A percentile compares a stretch with the other conserved stretches of the same genome.
Conservation (phyloP, 2,329 filamentous ascomycete species). For the Trichoderma cornu-damae region DNA sequence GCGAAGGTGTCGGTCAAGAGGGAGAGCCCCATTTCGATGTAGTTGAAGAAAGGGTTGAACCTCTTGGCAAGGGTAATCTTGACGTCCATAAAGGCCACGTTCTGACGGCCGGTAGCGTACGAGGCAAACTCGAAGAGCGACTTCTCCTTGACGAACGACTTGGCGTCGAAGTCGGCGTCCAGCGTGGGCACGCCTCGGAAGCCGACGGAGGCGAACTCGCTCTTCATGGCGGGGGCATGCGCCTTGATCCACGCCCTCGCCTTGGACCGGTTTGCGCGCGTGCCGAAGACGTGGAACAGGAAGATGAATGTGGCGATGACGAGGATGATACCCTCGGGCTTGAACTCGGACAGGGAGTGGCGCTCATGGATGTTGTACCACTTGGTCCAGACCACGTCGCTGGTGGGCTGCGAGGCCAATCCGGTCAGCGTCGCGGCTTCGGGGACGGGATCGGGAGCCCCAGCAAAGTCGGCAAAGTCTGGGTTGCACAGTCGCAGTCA, state of each 20-base stretch:
- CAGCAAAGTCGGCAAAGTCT: slow-evolving; percentile 96
- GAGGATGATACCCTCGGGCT: slow-evolving; percentile 77
- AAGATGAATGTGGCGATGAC: slow-evolving; percentile 69
- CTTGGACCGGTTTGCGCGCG: slow-evolving; percentile 71
- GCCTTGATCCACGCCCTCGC: slow-evolving; percentile 75
- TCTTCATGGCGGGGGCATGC: slow-evolving; percentile 64
- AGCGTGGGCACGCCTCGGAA: slow-evolving; percentile 57
- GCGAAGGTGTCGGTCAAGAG: slow-evolving; percentile 77
- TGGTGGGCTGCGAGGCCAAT: slow-evolving; percentile 42
- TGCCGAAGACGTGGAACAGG: slow-evolving; percentile 74
- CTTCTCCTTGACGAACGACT: slow-evolving; percentile 70
- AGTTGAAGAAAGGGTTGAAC: slow-evolving; percentile 67
- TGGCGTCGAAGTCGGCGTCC: slow-evolving; percentile 38
- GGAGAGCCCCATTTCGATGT: slow-evolving; percentile 61
- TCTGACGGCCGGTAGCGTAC: slow-evolving; percentile 88
- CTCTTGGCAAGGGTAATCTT: slow-evolving; percentile 76
- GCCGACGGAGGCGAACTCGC: slow-evolving; percentile 84
- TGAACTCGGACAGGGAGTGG: slow-evolving; percentile 76
- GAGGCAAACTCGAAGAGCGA: slow-evolving; percentile 78
- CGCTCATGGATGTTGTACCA: slow-evolving; percentile 98
- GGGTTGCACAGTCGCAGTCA: neutral
- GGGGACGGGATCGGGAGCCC: slow-evolving; percentile 62
- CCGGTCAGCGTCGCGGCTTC: slow-evolving; percentile 45
- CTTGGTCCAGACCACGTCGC: slow-evolving; percentile 67
- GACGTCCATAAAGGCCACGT: slow-evolving; percentile 84